Evolutionary conservation across 2,329 filamentous ascomycete genomes (phyloP), one percentile per base, ranked within the genome.

Genomic region (Clonostachys byssicola): DNA sequence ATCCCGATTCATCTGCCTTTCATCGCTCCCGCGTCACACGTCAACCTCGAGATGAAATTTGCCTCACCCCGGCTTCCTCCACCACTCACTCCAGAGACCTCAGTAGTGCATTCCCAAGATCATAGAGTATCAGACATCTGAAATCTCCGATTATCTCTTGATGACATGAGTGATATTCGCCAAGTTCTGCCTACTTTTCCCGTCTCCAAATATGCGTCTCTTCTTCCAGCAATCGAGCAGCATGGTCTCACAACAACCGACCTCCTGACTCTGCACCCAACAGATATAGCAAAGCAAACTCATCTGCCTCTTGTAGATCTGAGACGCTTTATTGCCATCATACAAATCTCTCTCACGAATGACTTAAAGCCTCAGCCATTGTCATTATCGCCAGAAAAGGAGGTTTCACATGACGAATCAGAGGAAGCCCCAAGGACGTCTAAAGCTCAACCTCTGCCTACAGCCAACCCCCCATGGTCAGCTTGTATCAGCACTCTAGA

Each of bases 271-370:
- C 83, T 95, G 52, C 89, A 96, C 60, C 78, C 85, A 5, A 75
- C 85, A 51, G 88, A 96, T 60, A 81, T 97, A 54, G 90, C 90
- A 48, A 94, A 88, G 71, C 86, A 89, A 63, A 92, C 91, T 44
- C 85, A 86, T 53, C 75, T 96, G 16, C 90, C 92, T 4, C 74
- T 92, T 8, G 77, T 86, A 38, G 90, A 96, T 60, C 75, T 96
- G 56, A 88, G 85, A 65, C 82, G 84, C 51, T 74, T 97, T 35
- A 78, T 82, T 52, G 76, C 78, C 47, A 83, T 84, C 46, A 71
- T 96, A 34, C 70, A 89, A 34, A 70, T 73, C 23, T 83, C 81
- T 12, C 70, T 96, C 34, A 85, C 89, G 54, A 71, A 70, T 16
- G 81, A 91, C 57, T 73, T 81, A 42, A 59, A 63, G 6, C 54